phyloP scores from a whole-genome alignment of 1,284 basidiomycete species.

The Chiua sp. region DNA sequence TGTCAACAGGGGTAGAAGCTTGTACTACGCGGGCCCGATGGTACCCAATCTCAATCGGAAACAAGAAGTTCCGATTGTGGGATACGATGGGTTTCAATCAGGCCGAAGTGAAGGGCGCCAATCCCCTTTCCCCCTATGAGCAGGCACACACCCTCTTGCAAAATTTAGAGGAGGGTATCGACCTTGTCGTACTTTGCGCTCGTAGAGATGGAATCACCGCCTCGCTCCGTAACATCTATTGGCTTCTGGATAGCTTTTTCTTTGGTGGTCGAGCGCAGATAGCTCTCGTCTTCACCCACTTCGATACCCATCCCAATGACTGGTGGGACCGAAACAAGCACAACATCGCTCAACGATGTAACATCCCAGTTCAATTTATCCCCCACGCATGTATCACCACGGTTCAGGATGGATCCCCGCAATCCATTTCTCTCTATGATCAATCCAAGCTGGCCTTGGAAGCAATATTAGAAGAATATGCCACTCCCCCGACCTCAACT shows the following conservation, averaged over 20 bases:
- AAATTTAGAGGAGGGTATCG: constrained; percentile 30
- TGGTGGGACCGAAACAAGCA: constrained; percentile 35
- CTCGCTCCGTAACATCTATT: constrained; percentile 33
- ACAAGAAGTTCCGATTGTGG: constrained; percentile 36
- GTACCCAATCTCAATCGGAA: constrained; percentile 28
- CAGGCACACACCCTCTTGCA: constrained; percentile 31
- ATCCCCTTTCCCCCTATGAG: constrained; percentile 31
- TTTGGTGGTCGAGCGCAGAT: constrained; percentile 37
- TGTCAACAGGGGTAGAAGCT: constrained; percentile 29
- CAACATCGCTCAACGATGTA: constrained; percentile 22
- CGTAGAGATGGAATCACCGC: constrained; percentile 32
- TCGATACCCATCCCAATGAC: constrained; percentile 29
- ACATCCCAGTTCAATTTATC: constrained; percentile 21
- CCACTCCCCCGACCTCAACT: constrained; percentile 2
- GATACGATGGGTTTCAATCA: constrained; percentile 36
- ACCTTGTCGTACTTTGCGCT: constrained; percentile 32
- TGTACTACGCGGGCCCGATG: constrained; percentile 35
- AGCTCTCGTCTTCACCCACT: constrained; percentile 43
- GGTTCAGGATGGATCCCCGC: constrained; percentile 3
- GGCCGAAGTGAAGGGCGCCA: constrained; percentile 18
- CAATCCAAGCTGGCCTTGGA: constrained; percentile 25
- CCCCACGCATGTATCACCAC: constrained; percentile 35
- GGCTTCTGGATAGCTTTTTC: constrained; percentile 32
- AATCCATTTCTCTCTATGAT: constrained; percentile 2
- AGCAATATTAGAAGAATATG: constrained; percentile 16